Percentiles rank a stretch among this genome's conserved stretches.
phyloP scores from a whole-genome alignment of 805 yeast genomes.

The Blastobotrys muscicola region DNA sequence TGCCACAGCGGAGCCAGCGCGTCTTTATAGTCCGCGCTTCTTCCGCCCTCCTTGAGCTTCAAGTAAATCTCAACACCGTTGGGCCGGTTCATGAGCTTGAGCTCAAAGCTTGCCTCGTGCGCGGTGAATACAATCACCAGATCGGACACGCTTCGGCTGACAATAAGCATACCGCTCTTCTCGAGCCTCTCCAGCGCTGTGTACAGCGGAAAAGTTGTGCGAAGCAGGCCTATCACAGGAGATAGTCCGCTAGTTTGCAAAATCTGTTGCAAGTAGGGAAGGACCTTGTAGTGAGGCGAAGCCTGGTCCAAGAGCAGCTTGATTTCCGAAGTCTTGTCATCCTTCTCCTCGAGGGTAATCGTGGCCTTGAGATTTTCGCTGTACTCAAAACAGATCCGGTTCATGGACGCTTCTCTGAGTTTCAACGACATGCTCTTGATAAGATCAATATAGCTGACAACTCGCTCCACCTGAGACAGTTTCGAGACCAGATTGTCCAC shows the following conservation, averaged over 20 bases:
- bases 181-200: slow-evolving; percentile 13
- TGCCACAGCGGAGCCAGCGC: slow-evolving; percentile 5
- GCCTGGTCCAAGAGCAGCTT: slow-evolving; percentile 12
- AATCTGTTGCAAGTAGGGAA: slow-evolving; percentile 20
- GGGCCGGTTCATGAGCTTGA: slow-evolving; percentile 13
- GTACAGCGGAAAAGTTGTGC: slow-evolving; percentile 23
- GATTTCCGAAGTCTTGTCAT: slow-evolving; percentile 2
- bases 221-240: slow-evolving; percentile 21
- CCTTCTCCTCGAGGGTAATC: not conserved
- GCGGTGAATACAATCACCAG: slow-evolving; percentile 4
- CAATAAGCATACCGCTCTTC: slow-evolving; percentile 8
- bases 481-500: slow-evolving; percentile 8
- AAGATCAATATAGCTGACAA: slow-evolving; percentile 23
- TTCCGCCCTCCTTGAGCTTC: not conserved
- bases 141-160: slow-evolving; percentile 20
- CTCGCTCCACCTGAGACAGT: slow-evolving; percentile 22
- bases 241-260: slow-evolving; percentile 20
- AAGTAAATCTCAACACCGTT: not conserved
- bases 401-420: slow-evolving; percentile 23
- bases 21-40: slow-evolving; percentile 2
- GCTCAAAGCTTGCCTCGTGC: slow-evolving; percentile 2
- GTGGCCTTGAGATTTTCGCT: slow-evolving; percentile 8
- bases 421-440: slow-evolving; percentile 21
- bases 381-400: slow-evolving; percentile 22
- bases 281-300: slow-evolving; percentile 23